Evolutionary conservation across 371 early-diverging fungal species (phyloP).

Genomic region (Apophysomyces elegans): DNA sequence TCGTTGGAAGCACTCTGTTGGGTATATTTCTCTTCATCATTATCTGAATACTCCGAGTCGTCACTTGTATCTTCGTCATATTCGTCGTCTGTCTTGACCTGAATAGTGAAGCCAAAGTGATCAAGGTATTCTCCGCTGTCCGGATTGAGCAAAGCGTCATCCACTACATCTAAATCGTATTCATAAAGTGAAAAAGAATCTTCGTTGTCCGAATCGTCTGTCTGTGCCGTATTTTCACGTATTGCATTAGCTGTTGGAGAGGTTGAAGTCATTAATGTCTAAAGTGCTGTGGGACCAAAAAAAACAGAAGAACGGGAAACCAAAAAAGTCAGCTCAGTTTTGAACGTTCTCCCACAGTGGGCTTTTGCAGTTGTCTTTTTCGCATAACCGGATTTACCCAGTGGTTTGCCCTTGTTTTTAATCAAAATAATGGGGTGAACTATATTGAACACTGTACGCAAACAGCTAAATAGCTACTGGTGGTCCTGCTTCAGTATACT

Average conservation of each 20-base stretch:
- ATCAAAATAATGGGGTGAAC: no score
- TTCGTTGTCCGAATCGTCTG: slow-evolving; percentile 15
- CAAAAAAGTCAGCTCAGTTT: no score
- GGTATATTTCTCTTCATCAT: neutral
- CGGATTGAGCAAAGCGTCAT: slow-evolving; percentile 43
- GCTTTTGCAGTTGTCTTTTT: no score
- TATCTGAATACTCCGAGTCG: slow-evolving; percentile 26
- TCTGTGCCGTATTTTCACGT: neutral
- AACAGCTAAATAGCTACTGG: no score
- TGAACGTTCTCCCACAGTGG: no score
- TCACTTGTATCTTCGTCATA: slow-evolving; percentile 29
- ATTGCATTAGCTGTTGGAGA: neutral
- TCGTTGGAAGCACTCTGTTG: neutral
- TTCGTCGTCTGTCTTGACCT: slow-evolving; percentile 52
- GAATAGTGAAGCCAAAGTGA: slow-evolving; percentile 50
- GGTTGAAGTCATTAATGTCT: neutral
- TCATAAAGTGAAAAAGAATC: slow-evolving; percentile 25
- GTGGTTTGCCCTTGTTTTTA: no score
- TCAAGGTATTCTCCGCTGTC: slow-evolving; percentile 40
- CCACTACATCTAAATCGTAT: slow-evolving; percentile 50
- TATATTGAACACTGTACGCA: no score
- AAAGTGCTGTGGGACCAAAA: no score
- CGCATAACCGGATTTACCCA: no score
- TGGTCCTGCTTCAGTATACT: no score
- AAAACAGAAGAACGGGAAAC: no score